Evolutionary conservation across 1,284 basidiomycete genomes (phyloP), one percentile per base, ranked within the genome.

Genomic region (Gymnopus androsaceus): DNA sequence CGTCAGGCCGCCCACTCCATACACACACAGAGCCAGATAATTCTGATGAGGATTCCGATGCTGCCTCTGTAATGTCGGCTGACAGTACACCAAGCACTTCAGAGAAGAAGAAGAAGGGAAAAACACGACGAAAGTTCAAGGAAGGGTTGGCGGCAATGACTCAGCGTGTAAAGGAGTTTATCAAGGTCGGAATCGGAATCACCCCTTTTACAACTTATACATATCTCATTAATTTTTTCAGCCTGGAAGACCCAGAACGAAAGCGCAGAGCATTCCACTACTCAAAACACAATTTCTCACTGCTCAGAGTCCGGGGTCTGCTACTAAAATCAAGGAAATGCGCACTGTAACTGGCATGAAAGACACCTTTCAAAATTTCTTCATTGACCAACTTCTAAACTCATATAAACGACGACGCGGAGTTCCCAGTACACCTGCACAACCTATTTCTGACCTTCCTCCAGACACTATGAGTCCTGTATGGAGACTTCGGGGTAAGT

Each of bases 281-380:
- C 30, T 48, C 11, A 15, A 23, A 17, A 9, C 46, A 4, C 46
- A 48, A 21, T 48, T 48, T 19, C 3, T n/a, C 9, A 14, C 15
- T 6, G 46, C 11, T 5, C 34, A 28, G 7, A 4, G 46, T 31
- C 17, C 42, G 42, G 47, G 37, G 17, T 27, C 19, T 8, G 40
- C 28, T 12, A 33, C 37, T 15, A 6, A 40, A 7, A 44, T 42
- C 15, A 27, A 33, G 17, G 33, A n/a, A 4, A 23, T 37, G 34
- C 45, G 30, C n/a, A 58, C 57, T 6, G 36, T n/a, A 25, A 25
- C 17, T 2, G 57, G 57, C 8, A 45, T 58, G 19, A 58, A 58
- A 30, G 57, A 58, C 27, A 46, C 37, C 5, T 58, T 36, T 27
- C 57, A 50, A 14, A 38, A 31, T 33, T 25, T 36, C 14, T 58